A percentile compares a stretch with the other conserved stretches of the same genome.
Evolutionary conservation across 2,329 filamentous ascomycete species (phyloP).

Genomic region (Colletotrichum sp.): DNA sequence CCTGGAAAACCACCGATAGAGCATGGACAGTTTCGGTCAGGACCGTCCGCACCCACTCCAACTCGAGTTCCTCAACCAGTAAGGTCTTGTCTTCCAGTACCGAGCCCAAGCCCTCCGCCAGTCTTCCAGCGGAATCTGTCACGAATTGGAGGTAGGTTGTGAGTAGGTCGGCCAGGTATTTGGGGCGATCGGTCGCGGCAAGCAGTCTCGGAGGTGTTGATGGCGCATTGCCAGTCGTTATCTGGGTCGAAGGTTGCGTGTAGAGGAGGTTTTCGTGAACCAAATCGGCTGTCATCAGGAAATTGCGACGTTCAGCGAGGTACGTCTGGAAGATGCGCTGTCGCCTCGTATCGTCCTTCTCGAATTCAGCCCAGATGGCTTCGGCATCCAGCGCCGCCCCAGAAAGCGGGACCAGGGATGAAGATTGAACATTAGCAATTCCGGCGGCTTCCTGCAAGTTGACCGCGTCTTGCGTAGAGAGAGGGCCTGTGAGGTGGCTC

Average conservation of each 20-base stretch:
- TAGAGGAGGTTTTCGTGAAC: constrained; percentile 55
- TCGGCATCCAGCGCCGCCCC: constrained; percentile 57
- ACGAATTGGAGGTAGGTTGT: constrained; percentile 54
- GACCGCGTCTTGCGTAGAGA: constrained; percentile 79
- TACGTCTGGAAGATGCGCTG: constrained; percentile 75
- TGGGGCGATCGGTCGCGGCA: constrained; percentile 5
- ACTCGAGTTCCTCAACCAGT: constrained; percentile 57
- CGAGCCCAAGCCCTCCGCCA: constrained; percentile 53
- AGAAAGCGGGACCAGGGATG: constrained; percentile 61
- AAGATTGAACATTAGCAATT: constrained; percentile 62
- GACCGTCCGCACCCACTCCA: constrained; percentile 66
- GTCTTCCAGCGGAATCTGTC: constrained; percentile 52
- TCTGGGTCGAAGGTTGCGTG: constrained; percentile 28
- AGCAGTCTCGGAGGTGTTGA: background rate
- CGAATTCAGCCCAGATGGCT: constrained; percentile 63
- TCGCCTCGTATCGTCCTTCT: constrained; percentile 65
- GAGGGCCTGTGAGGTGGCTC: constrained; percentile 71
- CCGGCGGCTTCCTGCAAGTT: constrained; percentile 79
- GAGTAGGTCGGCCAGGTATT: constrained; percentile 49
- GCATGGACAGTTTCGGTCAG: constrained; percentile 76
- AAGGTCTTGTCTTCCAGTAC: constrained; percentile 55
- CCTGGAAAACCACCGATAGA: constrained; percentile 75
- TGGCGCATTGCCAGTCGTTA: background rate
- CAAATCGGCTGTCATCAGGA: constrained; percentile 68
- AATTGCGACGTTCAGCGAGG: constrained; percentile 72